Evolutionary conservation across 257 asterid genomes (phyloP), one percentile per base, ranked within the genome.

Genomic region (Eucommia ulmoides): DNA sequence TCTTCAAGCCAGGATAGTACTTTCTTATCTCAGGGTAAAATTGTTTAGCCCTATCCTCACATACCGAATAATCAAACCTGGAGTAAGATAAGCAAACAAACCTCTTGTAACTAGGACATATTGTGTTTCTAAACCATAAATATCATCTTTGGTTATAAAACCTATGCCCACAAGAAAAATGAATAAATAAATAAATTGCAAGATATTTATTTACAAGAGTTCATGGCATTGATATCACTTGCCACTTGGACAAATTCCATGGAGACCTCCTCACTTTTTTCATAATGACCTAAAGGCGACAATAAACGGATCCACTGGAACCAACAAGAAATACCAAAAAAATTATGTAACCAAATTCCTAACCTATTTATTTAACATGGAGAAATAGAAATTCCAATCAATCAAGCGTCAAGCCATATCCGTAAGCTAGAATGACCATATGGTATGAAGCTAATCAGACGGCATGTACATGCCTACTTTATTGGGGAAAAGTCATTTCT

Each of bases 21-120:
- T 75, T 82, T 60, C 85, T 77, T 61, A 88, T 82, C 25, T 70
- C 81, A 0, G 88, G 84, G 64, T 84, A 84, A 54, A 82, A 84
- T 29, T 25, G 66, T 16, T 62, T 66, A n/a, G 84, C 89, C 14
- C 78, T 80, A 51, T 74, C 80, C 62, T 59, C 65, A 54, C 50
- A 51, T 47, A 88, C 94, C 51, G 87, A 74, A 53, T 79, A 88
- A 63, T 82, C 89, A 41, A 84, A 82, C 84, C 95, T 83, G 41
- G 0, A 58, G 50, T 47, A 47, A 50, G 19, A 8, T 47, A 22
- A 45, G 14, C 17, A 46, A 15, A 46, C 33, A 26, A 17, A 19
- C 19, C 41, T 2, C 45, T 17, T 24, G 45, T 11, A n/a, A 26
- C 22, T 14, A 47, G 26, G 21, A 26, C 51, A 33, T 49, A 41